These are phyloP conservation scores for Ganoderma resinaceum DNA, from an alignment of 1,284 basidiomycete genomes.

Conservation along the genomic window DNA sequence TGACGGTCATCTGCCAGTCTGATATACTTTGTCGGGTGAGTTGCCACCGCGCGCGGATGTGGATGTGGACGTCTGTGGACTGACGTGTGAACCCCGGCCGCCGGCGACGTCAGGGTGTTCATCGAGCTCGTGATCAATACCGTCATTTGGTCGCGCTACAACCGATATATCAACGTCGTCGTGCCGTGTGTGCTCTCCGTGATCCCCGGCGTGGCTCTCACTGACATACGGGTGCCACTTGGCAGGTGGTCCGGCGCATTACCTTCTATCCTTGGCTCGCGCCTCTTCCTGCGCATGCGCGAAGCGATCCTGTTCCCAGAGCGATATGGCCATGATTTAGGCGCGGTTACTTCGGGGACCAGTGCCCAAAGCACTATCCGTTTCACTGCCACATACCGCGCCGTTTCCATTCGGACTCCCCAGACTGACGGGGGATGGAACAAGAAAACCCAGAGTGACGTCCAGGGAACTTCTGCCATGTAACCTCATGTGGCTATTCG, in stretches of 20 bases:
- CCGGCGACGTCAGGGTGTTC: constrained; percentile 32
- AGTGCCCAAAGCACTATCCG: not conserved
- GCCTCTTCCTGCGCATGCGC: constrained; percentile 31
- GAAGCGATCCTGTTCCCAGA: constrained; percentile 22
- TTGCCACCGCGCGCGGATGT: not conserved
- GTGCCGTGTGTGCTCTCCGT: constrained; percentile 35
- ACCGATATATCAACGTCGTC: constrained; percentile 36
- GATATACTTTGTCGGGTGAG: constrained; percentile 31
- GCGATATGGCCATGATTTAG: not conserved
- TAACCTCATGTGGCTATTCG: not conserved
- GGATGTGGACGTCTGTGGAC: constrained; percentile 1
- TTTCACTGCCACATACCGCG: not conserved
- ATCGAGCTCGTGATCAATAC: constrained; percentile 33
- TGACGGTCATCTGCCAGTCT: constrained; percentile 17
- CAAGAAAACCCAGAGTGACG: not conserved
- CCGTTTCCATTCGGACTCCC: not conserved
- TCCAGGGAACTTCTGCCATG: not conserved
- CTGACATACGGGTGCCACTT: not conserved
- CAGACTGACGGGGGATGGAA: not conserved
- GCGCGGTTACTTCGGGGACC: not conserved
- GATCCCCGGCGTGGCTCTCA: not conserved
- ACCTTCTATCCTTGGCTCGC: constrained; percentile 30
- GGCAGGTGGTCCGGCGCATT: constrained; percentile 37
- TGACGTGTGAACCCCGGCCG: not conserved
- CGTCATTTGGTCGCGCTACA: constrained; percentile 34